Conservation (phyloP, 2,329 filamentous ascomycete species). For the Sporothrix schenckii region DNA sequence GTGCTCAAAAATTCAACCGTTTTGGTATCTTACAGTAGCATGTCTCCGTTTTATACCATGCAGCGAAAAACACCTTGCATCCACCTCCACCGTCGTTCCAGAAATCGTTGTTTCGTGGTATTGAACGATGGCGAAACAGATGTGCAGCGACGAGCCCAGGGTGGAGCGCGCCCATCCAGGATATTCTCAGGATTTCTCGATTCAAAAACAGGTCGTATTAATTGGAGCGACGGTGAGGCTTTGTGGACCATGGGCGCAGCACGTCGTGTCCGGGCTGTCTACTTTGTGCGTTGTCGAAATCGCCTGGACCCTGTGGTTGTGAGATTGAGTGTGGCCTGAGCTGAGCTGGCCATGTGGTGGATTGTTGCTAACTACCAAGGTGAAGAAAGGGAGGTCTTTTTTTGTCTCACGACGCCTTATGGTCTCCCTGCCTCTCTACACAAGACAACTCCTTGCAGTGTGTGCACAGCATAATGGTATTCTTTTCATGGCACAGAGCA, state of each 20-base stretch:
- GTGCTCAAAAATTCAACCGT: not conserved
- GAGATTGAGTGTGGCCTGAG: not conserved
- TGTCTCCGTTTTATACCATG: constrained; percentile 15
- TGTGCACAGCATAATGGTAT: not conserved
- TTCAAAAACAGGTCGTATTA: not conserved
- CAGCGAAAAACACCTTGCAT: not conserved
- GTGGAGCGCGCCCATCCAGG: not conserved
- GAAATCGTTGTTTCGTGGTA: constrained; percentile 14
- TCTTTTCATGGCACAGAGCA: not conserved
- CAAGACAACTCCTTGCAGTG: not conserved
- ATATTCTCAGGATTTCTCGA: too few species aligned
- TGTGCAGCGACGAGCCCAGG: constrained; percentile 14
- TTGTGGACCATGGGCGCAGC: not conserved
- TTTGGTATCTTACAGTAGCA: not conserved
- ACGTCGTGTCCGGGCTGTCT: not conserved
- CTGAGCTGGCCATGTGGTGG: not conserved
- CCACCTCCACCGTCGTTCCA: constrained; percentile 13
- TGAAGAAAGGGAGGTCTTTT: not conserved
- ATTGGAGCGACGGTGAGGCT: not conserved
- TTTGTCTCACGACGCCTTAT: too few species aligned
- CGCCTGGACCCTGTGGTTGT: not conserved
- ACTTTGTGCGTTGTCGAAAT: not conserved
- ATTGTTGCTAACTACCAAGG: not conserved
- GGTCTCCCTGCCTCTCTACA: not conserved
- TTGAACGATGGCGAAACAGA: constrained; percentile 27